Evolutionary conservation across 805 yeast genomes (phyloP), one percentile per base, ranked within the genome.

Genomic region (Teunomyces barrocoloradensis): DNA sequence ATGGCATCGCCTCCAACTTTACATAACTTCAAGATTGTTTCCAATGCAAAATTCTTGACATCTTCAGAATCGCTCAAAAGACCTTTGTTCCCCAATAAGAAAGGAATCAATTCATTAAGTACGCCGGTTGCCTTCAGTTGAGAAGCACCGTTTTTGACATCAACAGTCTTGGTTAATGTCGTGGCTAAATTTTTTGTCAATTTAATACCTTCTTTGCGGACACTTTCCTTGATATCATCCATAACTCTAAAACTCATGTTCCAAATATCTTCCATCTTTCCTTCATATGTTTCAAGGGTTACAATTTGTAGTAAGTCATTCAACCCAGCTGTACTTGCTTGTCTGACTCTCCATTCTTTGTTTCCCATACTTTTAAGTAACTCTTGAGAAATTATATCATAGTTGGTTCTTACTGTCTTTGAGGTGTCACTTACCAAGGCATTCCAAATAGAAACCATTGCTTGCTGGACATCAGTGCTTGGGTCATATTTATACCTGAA

Each of bases 181-280:
- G 82, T 75, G 0, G 96, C 81, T 23, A 91, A 72, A 7, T 78
- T 74, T 51, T 83, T 80, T 0, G 96, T 81, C 33, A 94, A 69
- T 30, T 77, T 78, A 34, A 75, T 68, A 7, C 96, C 97, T 40
- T 89, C 96, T 48, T 79, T 80, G 43, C 97, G 75, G 3, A 94
- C 97, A 66, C 95, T 87, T 32, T 89, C 97, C 64, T 94, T 94
- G 49, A 92, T 89, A 69, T 92, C 98, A 68, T 92, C 99, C 79
- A 92, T 80, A 0, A 81, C 80, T 58, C 99, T 78, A 69, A 92
- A 91, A 42, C 91, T 84, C 87, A 88, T 84, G 4, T 77, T 73
- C 97, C 97, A 92, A 28, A 92, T 80, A 4, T 81, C 82, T 49
- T 87, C 85, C 49, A 86, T 58, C 7, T 68, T 59, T 9, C 59